These are phyloP conservation scores for Lodderomyces metapsilosis DNA, from an alignment of 1,139 yeast genomes.

Conservation along the genomic window DNA sequence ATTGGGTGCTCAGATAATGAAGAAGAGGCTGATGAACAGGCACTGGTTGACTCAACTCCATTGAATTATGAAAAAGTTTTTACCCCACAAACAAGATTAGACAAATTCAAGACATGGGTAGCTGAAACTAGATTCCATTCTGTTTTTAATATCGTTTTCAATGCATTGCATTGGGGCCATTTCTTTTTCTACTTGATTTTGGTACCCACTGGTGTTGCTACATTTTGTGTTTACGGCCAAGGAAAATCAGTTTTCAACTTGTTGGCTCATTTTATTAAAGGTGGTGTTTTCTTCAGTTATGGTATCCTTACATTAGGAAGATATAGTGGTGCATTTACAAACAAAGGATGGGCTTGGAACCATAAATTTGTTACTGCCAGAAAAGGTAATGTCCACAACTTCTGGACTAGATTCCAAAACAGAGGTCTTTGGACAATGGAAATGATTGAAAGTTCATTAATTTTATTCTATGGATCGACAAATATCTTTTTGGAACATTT, in stretches of 20 bases:
- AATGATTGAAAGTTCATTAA: slow-evolving; percentile 72
- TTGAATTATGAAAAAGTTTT: slow-evolving; percentile 10
- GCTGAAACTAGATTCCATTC: slow-evolving; percentile 11
- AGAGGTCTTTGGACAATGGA: slow-evolving; percentile 75
- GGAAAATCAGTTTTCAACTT: slow-evolving; percentile 69
- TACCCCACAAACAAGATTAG: slow-evolving; percentile 6
- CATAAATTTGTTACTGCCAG: slow-evolving; percentile 36
- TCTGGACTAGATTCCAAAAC: slow-evolving; percentile 42
- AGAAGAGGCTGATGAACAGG: slow-evolving; percentile 10
- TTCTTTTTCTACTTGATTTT: slow-evolving; percentile 60
- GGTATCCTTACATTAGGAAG: slow-evolving; percentile 81
- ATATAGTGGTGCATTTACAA: slow-evolving; percentile 76
- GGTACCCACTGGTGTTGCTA: slow-evolving; percentile 73
- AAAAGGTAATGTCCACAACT: slow-evolving; percentile 3
- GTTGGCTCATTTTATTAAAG: slow-evolving; percentile 93
- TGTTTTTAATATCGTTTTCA: slow-evolving; percentile 32
- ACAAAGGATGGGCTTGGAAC: slow-evolving; percentile 93
- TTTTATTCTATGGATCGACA: slow-evolving; percentile 83
- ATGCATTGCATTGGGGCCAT: slow-evolving; percentile 62
- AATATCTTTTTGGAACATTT: slow-evolving; percentile 89
- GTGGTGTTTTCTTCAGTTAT: slow-evolving; percentile 77
- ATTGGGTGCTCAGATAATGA: slow-evolving; percentile 9
- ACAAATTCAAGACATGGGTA: slow-evolving; percentile 12
- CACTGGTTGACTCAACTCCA: slow-evolving; percentile 18
- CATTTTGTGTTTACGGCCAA: slow-evolving; percentile 67